Evolutionary conservation across 805 yeast genomes (phyloP).

Genomic region (Barnettozyma sucrosica): DNA sequence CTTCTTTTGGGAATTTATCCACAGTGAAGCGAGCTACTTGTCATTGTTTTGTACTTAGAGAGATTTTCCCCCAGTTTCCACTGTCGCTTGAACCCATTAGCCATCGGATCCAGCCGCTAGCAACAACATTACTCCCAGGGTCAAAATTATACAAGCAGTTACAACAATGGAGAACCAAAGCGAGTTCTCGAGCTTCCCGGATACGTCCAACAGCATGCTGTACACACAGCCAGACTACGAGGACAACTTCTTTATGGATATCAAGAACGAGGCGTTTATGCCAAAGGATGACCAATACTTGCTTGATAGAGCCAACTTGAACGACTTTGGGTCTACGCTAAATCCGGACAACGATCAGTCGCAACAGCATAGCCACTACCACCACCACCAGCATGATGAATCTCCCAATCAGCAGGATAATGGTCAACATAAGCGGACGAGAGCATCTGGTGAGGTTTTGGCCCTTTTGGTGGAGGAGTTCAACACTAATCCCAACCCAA

Average conservation of each 20-base stretch:
- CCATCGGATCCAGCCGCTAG: background rate
- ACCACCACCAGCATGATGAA: slow-evolving; percentile 1
- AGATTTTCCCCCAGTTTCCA: background rate
- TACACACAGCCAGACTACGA: slow-evolving; percentile 14
- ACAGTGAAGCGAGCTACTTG: background rate
- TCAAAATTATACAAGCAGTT: background rate
- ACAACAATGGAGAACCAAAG: slow-evolving; percentile 4
- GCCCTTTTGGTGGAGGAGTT: slow-evolving; percentile 65
- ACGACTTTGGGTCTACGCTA: background rate
- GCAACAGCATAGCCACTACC: background rate
- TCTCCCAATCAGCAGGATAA: background rate
- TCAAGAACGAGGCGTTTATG: slow-evolving; percentile 3
- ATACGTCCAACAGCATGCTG: slow-evolving; percentile 6
- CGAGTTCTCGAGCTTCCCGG: slow-evolving; percentile 9
- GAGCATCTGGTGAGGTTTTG: slow-evolving; percentile 79
- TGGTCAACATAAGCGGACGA: slow-evolving; percentile 43
- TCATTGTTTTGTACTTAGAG: background rate
- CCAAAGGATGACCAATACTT: background rate
- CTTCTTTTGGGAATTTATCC: background rate
- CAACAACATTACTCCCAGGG: background rate
- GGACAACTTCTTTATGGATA: slow-evolving; percentile 11
- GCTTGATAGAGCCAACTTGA: background rate
- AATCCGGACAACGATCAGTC: background rate
- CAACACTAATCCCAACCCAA: slow-evolving; percentile 67
- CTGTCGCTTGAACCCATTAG: background rate